phyloP scores from a whole-genome alignment of 345 rosid genomes.

The Sapria himalayana region DNA sequence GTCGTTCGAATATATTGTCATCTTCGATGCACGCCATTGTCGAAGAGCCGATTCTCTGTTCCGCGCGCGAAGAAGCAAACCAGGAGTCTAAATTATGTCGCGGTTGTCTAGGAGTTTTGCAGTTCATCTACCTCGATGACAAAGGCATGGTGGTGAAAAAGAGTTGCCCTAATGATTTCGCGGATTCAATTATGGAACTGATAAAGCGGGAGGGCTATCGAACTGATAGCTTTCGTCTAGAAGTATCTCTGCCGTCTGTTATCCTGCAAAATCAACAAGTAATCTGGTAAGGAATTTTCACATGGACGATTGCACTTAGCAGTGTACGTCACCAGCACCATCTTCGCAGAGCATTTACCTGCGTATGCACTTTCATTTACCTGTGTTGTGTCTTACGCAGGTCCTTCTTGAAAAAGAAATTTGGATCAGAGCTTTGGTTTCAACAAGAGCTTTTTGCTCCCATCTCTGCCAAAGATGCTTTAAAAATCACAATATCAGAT shows the following conservation, averaged over 20 bases:
- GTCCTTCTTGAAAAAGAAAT: constrained; percentile 34
- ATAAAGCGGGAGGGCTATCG: constrained; percentile 43
- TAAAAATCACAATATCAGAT: constrained; percentile 31
- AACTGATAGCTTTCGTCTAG: constrained; percentile 49
- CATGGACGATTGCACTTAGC: too few species aligned
- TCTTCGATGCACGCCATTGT: constrained; percentile 15
- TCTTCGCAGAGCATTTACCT: too few species aligned
- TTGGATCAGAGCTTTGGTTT: constrained; percentile 38
- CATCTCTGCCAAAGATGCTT: constrained; percentile 47
- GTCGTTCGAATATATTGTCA: constrained; percentile 11
- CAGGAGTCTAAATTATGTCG: constrained; percentile 28
- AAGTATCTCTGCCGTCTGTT: constrained; percentile 40
- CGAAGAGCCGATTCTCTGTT: constrained; percentile 3
- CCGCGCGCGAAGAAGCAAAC: constrained; percentile 5
- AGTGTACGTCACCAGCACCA: too few species aligned
- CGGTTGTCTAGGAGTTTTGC: constrained; percentile 65
- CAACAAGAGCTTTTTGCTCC: constrained; percentile 17
- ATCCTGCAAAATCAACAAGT: constrained; percentile 33
- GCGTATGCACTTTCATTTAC: constrained; percentile 5
- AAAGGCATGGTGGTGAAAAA: constrained; percentile 15
- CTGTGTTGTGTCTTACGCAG: constrained; percentile 27
- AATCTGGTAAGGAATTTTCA: constrained; percentile 30
- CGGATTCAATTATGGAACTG: constrained; percentile 23
- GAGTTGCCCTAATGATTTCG: constrained; percentile 21
- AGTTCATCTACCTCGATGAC: constrained; percentile 29